A percentile compares a stretch with the other conserved stretches of the same genome.
Evolutionary conservation across 2,329 filamentous ascomycete species (phyloP).

Genomic region (Metarhizium robertsii): DNA sequence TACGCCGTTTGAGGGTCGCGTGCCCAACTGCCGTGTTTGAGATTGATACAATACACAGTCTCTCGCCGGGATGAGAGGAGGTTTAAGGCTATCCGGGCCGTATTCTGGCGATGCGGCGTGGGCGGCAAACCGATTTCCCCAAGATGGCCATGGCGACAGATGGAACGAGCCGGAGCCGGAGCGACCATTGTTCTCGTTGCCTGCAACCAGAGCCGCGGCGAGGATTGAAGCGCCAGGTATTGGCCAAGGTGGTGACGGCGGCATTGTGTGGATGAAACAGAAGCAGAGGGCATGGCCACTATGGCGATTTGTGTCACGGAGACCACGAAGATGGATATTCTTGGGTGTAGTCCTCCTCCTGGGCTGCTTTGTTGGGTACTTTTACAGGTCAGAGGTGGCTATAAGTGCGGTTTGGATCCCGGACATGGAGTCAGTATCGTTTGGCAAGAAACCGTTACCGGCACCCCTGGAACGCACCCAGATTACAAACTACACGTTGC

Average conservation of each 20-base stretch:
- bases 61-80: neutral
- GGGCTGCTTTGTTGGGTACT: constrained; percentile 23
- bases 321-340: constrained; percentile 4
- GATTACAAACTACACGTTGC: constrained; percentile 42
- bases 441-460: constrained; percentile 38
- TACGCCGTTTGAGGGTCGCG: neutral
- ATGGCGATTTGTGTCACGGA: neutral
- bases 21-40: constrained; percentile 2
- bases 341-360: constrained; percentile 16
- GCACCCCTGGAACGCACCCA: constrained; percentile 31
- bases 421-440: constrained; percentile 34
- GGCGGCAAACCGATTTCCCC: neutral
- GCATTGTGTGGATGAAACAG: constrained; percentile 2
- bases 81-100: neutral
- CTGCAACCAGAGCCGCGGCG: no score
- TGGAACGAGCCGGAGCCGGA: no score
- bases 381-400: constrained; percentile 33
- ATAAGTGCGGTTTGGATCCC: constrained; percentile 39
- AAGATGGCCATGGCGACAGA: neutral
- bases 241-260: no score
- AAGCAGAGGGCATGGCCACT: neutral
- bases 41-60: neutral
- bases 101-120: constrained; percentile 1
- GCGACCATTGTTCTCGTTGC: no score
- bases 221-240: no score